Conservation (phyloP, 768 basidiomycete species). For the Bullera alba region DNA sequence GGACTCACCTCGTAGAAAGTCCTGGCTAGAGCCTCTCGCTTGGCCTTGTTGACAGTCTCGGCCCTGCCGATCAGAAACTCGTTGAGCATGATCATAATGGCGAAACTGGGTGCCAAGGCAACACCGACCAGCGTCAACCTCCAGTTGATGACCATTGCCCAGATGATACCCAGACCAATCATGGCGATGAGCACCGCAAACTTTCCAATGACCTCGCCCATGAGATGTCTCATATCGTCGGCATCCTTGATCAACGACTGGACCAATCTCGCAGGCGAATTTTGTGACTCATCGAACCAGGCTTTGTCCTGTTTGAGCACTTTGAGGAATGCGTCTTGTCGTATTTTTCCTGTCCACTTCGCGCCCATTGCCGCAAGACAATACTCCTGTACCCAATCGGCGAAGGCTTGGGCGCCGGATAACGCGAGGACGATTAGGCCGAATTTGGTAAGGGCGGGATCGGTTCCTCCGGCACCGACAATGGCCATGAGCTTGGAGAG, state of each 20-base stretch:
- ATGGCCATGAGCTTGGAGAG: constrained; percentile 66
- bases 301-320: constrained; percentile 73
- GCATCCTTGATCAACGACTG: constrained; percentile 79
- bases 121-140: constrained; percentile 84
- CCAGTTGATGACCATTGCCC: constrained; percentile 87
- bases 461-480: constrained; percentile 45
- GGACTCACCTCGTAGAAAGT: constrained; percentile 72
- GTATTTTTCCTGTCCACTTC: constrained; percentile 65
- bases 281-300: constrained; percentile 71
- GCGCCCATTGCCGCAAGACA: constrained; percentile 69
- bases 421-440: constrained; percentile 54
- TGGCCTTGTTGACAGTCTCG: constrained; percentile 73
- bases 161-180: constrained; percentile 73
- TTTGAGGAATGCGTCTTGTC: constrained; percentile 54
- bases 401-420: constrained; percentile 67
- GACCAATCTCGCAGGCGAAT: constrained; percentile 58
- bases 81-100: constrained; percentile 65
- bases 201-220: constrained; percentile 67
- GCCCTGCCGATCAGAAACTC: constrained; percentile 62
- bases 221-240: constrained; percentile 74
- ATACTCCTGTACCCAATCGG: constrained; percentile 70
- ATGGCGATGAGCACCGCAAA: constrained; percentile 67
- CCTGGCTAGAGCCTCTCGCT: constrained; percentile 76
- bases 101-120: constrained; percentile 78
- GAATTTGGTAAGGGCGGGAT: constrained; percentile 23